Percentiles rank a stretch among this genome's conserved stretches.
Evolutionary conservation across 1,284 basidiomycete species (phyloP).

Genomic region (Ustilago cynodontis): DNA sequence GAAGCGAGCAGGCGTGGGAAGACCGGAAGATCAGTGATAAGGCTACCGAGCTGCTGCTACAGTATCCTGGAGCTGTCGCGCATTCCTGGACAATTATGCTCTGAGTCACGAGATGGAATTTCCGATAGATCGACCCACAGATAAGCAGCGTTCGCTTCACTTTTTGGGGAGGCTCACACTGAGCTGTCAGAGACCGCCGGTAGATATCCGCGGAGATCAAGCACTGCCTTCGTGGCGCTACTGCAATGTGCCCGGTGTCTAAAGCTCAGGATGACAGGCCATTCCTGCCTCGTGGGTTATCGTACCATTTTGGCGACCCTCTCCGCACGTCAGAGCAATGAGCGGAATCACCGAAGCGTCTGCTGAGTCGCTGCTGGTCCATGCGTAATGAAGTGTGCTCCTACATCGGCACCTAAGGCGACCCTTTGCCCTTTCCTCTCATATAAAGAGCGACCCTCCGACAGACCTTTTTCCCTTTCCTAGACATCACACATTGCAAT

Average conservation of each 20-base stretch:
- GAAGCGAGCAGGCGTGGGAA: background rate
- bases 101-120: constrained; percentile 30
- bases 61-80: background rate
- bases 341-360: background rate
- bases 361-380: background rate
- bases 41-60: background rate
- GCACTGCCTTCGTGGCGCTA: constrained; percentile 8
- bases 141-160: background rate
- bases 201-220: background rate
- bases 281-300: constrained; percentile 17
- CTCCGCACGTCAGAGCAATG: constrained; percentile 1
- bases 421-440: background rate
- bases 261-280: background rate
- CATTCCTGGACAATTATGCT: constrained; percentile 6
- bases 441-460: background rate
- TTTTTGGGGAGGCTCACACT: constrained; percentile 1
- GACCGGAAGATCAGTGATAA: constrained; percentile 8
- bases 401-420: background rate
- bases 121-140: constrained; percentile 3
- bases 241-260: constrained; percentile 14
- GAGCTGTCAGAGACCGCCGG: constrained; percentile 32
- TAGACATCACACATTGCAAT: background rate
- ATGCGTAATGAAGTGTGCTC: background rate
- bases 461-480: background rate
- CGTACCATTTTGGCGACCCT: constrained; percentile 18